Base-by-base conservation (phyloP, 1,284 basidiomycete genomes). In the Rhodotorula mucilaginosa region DNA sequence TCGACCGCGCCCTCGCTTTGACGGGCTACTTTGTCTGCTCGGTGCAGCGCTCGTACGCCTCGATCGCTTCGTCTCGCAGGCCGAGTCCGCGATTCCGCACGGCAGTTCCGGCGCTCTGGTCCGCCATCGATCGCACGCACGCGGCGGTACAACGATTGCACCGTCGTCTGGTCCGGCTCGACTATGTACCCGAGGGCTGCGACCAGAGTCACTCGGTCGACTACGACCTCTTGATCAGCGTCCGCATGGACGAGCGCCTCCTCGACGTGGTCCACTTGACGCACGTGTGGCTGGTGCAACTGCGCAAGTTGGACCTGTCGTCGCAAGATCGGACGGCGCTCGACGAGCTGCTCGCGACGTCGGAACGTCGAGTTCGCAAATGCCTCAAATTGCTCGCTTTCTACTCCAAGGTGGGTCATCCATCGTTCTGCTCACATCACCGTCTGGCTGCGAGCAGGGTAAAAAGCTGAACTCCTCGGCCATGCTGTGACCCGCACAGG, bases 251-350 rank as follows among this genome's bases (percentile, higher is more conserved):
- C 58, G 67, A 68, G 58, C 54, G 70, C 58, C 48, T 76, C 6
- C 66, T 76, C 64, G 74, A 76, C 54, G 56, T 76, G 61, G 60
- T 76, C 19, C 73, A 76, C 57, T 65, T 76, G 46, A 59, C 68
- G 39, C 69, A 76, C 56, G 69, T 69, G 10, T 75, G 70, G 60
- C 61, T 75, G 15, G 52, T 49, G 16, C 51, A 54, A 23, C 59
- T 66, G 57, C 62, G 65, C 12, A 39, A 51, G 49, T 12, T 23
- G 19, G 48, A 26, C 8, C 48, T 71, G 19, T 34, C 58, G 18
- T n/a, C 29, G n/a, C 51, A 64, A 21, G 66, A 73, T 18, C 68
- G 61, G 15, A 13, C 5, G 5, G 62, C 66, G 23, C 59, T 74
- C 26, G 68, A 68, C 13, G 61, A 54, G 8, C 46, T 76, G 23